phyloP scores from a whole-genome alignment of 176 grass and related monocot genomes.

The Raddia distichophylla region DNA sequence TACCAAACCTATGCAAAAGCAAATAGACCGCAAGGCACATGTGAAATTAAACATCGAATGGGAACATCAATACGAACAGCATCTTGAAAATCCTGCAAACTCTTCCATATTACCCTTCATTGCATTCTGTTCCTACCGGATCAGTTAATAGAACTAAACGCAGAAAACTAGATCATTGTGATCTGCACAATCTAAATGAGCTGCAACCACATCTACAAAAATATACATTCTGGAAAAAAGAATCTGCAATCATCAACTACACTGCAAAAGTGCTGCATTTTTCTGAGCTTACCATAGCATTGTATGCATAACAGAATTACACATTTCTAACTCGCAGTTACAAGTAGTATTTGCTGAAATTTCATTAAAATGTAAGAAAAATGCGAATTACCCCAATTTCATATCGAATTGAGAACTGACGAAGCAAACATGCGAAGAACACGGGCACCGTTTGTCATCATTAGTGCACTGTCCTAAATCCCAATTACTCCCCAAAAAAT shows the following conservation, averaged over 20 bases:
- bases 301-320: neutral
- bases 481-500: neutral
- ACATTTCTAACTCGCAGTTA: neutral
- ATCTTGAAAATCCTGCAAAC: neutral
- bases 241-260: neutral
- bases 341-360: neutral
- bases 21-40: neutral
- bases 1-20: constrained; percentile 73
- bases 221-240: neutral
- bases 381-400: too few relatives aligned
- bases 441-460: neutral
- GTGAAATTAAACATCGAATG: neutral
- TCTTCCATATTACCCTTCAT: neutral
- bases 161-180: neutral
- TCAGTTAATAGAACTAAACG: neutral
- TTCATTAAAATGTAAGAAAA: neutral
- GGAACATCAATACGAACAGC: neutral
- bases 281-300: neutral
- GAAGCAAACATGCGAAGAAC: neutral
- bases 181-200: neutral
- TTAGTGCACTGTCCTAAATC: neutral
- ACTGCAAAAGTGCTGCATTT: neutral
- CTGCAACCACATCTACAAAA: neutral
- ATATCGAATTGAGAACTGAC: neutral
- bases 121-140: neutral